Conservation (phyloP, 139 green algal genomes). For the Dunaliella sp. region DNA sequence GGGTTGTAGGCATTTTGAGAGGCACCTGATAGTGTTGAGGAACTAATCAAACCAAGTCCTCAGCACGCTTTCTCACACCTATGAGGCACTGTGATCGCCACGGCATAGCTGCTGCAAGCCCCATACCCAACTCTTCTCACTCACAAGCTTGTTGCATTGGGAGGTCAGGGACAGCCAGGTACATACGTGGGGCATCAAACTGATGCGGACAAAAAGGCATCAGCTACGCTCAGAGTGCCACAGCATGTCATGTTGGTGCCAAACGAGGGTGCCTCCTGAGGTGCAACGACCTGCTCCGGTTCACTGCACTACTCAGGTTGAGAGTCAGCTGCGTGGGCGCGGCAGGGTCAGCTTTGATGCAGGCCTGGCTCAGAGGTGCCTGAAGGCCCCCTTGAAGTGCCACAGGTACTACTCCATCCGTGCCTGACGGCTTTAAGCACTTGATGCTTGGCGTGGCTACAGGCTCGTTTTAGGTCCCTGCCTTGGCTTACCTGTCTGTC, state of each 20-base stretch:
- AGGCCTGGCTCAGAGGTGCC: slow-evolving; percentile 34
- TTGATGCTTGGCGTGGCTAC: background rate
- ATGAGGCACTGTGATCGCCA: too few relatives aligned
- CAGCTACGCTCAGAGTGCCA: background rate
- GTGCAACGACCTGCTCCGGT: background rate
- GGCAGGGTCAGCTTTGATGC: slow-evolving; percentile 40
- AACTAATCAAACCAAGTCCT: too few relatives aligned
- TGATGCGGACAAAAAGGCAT: background rate
- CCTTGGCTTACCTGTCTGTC: background rate
- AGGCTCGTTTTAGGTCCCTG: background rate
- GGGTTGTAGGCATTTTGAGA: too few relatives aligned
- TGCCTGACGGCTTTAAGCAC: background rate
- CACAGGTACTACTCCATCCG: background rate
- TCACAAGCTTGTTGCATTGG: background rate
- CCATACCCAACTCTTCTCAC: too few relatives aligned
- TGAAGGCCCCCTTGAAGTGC: slow-evolving; percentile 44
- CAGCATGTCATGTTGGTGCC: background rate
- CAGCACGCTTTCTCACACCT: too few relatives aligned
- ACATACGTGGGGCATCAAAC: too few relatives aligned
- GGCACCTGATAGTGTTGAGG: too few relatives aligned
- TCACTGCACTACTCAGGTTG: background rate
- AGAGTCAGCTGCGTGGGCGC: slow-evolving; percentile 22
- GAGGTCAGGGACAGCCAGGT: too few relatives aligned
- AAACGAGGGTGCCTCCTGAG: background rate
- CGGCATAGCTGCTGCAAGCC: too few relatives aligned